Evolutionary conservation across 768 basidiomycete genomes (phyloP), one percentile per base, ranked within the genome.

Genomic region (Tremella fuciformis): DNA sequence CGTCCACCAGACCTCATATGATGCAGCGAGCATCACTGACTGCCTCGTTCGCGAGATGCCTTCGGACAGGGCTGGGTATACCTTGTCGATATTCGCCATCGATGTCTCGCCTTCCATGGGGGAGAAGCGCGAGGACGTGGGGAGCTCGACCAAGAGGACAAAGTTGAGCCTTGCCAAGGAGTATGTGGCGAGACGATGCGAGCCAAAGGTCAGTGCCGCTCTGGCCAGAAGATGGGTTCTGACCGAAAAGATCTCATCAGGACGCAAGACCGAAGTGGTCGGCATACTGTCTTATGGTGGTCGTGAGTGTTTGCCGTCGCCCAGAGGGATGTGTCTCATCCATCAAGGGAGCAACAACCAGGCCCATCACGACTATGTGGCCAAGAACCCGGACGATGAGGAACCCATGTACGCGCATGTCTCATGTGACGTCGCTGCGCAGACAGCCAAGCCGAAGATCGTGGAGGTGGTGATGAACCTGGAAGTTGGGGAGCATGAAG

Each of bases 231-330:
- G 19, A 39, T 41, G 19, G 16, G 7, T 53, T 50, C 58, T 59
- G 19, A 53, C 46, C 16, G n/a, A 9, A 2, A 57, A 98, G 93
- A 91, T 97, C 64, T 91, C 86, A 71, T 85, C 88, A 64, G 88
- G 87, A 13, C 82, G 93, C 41, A 96, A 94, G 80, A 97, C 93
- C 9, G 93, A 94, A 71, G 86, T 90, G 71, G 90, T 91, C 72
- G 89, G 91, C n/a, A 84, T 97, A 25, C 82, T 96, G 48, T 77
- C 86, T 2, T 91, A 91, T 69, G 93, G 90, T n/a, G 85, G 89
- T 75, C 84, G 91, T 84, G 40, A 56, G 74, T 64, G 25, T n/a
- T 51, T 67, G 13, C 19, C 2, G 4, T 21, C 29, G 40, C 2
- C 29, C 3, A 50, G 18, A 18, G 24, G 21, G 25, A 42, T 16